Evolutionary conservation across 108 stramenopile species (phyloP), one percentile per base, ranked within the genome.

Genomic region (Discostella pseudostelligera): DNA sequence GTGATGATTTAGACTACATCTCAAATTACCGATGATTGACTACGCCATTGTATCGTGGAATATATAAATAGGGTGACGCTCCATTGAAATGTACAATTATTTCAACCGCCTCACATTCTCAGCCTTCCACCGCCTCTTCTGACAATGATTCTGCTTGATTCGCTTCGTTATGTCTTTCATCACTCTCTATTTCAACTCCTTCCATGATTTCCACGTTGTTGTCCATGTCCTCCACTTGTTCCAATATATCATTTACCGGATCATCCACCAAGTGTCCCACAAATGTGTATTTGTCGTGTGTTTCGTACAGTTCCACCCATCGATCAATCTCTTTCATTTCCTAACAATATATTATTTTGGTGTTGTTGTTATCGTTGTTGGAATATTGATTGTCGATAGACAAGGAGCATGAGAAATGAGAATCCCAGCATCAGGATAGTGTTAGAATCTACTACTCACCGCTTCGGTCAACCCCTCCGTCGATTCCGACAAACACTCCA

Each of bases 221-320:
- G 13, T 46, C 44, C 32, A 62, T 55, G 8, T 63, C 67, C 16
- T 55, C 56, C 8, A 58, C 43, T 45, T 58, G 56, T 62, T 76
- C 62, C 49, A 76, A 56, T 53, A 76, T 65, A 36, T 65, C 67
- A 45, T 76, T 53, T 2, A 76, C 62, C 17, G 75, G 75, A 26
- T 76, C 63, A 22, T 76, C 75, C 32, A 76, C 67, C 24, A 76
- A 40, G 46, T 76, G 61, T 16, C 90, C 90, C 28, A 91, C 81
- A 46, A 80, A 84, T 25, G 76, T 67, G 63, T 91, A 91, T 56
- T 88, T 88, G 59, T 91, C 90, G 61, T 91, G 90, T 29, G 83
- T 71, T 58, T 91, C 80, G 68, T 83, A 91, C 44, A 87, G 74
- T 32, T 78, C 78, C 28, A 91, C 35, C 90, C 90, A 91, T 59